phyloP scores from a whole-genome alignment of 164 flowering plant genomes.

The Kalanchoe fedtschenkoi region DNA sequence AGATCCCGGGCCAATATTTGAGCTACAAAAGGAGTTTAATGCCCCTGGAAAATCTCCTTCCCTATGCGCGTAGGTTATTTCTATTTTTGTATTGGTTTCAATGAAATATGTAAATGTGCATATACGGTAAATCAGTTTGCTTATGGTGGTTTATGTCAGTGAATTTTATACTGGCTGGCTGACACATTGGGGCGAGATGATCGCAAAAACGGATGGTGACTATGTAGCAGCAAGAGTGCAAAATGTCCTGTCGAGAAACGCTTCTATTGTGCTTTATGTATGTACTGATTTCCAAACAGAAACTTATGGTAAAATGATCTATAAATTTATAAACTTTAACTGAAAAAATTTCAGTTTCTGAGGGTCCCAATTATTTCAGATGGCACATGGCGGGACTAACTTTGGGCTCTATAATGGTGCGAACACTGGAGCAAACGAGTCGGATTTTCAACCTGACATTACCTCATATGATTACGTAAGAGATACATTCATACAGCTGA shows the following conservation, averaged over 20 bases:
- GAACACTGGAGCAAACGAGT: constrained; percentile 52
- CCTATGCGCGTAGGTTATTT: constrained; percentile 56
- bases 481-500: no score
- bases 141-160: constrained; percentile 33
- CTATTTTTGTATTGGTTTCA: not conserved
- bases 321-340: no score
- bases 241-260: constrained; percentile 62
- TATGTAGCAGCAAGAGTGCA: constrained; percentile 51
- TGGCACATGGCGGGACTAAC: constrained; percentile 99
- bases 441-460: constrained; percentile 81
- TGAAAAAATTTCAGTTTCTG: not conserved
- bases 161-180: constrained; percentile 99
- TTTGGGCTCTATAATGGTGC: constrained; percentile 95
- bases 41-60: constrained; percentile 96
- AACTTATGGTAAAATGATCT: constrained; percentile 10
- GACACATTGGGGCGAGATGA: constrained; percentile 91
- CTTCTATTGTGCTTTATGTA: constrained; percentile 96
- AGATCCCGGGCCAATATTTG: constrained; percentile 76
- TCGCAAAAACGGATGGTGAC: constrained; percentile 53
- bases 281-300: constrained; percentile 12
- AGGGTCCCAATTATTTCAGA: constrained; percentile 34
- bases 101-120: not conserved
- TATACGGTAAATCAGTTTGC: not conserved
- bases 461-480: constrained; percentile 98
- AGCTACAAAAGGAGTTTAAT: constrained; percentile 82